phyloP scores from a whole-genome alignment of 2,329 filamentous ascomycete genomes.

The Fusarium guadeloupense region DNA sequence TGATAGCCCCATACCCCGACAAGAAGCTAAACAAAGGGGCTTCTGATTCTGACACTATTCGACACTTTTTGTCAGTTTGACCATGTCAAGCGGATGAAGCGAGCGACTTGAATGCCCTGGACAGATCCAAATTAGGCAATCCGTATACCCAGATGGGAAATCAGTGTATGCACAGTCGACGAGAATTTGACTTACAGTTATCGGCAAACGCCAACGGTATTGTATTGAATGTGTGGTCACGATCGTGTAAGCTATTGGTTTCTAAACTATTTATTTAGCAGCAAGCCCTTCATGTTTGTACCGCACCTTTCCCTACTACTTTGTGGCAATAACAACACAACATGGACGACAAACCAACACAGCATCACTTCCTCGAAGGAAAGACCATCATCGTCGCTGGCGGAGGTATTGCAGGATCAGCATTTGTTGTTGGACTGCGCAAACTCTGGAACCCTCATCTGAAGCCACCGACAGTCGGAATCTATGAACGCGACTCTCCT shows the following conservation, averaged over 20 bases:
- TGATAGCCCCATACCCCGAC: too few relatives aligned
- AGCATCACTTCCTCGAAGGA: constrained; percentile 48
- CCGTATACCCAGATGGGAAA: constrained; percentile 39
- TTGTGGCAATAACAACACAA: background rate
- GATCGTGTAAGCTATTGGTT: background rate
- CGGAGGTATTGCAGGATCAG: constrained; percentile 54
- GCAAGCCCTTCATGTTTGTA: background rate
- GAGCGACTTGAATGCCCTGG: background rate
- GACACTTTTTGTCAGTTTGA: background rate
- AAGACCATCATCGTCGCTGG: constrained; percentile 57
- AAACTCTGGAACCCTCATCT: constrained; percentile 49
- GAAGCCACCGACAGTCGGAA: constrained; percentile 47
- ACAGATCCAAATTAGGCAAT: constrained; percentile 30
- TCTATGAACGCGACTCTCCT: constrained; percentile 54
- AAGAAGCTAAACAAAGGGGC: background rate
- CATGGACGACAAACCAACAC: constrained; percentile 24
- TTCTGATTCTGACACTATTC: background rate
- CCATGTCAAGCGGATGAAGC: background rate
- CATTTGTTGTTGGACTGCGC: constrained; percentile 53
- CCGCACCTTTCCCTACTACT: background rate
- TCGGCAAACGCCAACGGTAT: background rate
- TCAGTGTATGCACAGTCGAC: constrained; percentile 37
- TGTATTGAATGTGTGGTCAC: background rate
- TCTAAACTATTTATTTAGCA: background rate
- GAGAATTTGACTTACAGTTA: background rate